Evolutionary conservation across 169 alveolate species (phyloP).

Genomic region (Plasmodium berghei): DNA sequence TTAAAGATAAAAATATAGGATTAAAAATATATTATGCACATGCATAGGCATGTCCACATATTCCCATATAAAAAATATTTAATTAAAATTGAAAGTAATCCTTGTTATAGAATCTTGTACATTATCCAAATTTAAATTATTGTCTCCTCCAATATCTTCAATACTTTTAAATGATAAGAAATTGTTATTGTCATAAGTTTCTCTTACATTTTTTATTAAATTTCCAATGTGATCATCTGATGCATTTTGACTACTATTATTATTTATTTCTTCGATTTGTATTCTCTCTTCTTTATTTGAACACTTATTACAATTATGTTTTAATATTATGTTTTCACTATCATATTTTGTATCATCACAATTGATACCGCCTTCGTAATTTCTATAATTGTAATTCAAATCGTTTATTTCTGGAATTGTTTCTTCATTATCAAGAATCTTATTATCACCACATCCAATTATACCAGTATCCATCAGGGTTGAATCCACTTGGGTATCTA

Average conservation of each 20-base stretch:
- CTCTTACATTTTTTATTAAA: conserved; percentile 39
- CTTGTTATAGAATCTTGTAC: conserved; percentile 60
- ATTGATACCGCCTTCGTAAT: not conserved
- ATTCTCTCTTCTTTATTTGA: conserved; percentile 6
- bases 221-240: conserved; percentile 54
- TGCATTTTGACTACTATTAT: conserved; percentile 24
- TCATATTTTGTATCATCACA: not conserved
- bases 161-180: conserved; percentile 47
- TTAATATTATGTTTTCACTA: not conserved
- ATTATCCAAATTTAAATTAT: conserved; percentile 21
- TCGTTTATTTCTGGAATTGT: not conserved
- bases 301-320: not conserved
- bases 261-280: conserved; percentile 1
- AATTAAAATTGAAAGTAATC: conserved; percentile 67
- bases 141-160: conserved; percentile 19
- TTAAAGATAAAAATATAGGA: conserved; percentile 2
- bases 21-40: not conserved
- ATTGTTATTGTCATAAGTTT: conserved; percentile 34
- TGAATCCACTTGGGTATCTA: not conserved
- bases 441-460: not conserved
- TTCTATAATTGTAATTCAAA: not conserved
- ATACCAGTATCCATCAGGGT: not conserved
- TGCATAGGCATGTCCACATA: not conserved
- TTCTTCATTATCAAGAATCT: not conserved
- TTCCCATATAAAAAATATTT: not conserved